Base-by-base conservation (phyloP, 106 monocot species). In the Dioscorea alata region DNA sequence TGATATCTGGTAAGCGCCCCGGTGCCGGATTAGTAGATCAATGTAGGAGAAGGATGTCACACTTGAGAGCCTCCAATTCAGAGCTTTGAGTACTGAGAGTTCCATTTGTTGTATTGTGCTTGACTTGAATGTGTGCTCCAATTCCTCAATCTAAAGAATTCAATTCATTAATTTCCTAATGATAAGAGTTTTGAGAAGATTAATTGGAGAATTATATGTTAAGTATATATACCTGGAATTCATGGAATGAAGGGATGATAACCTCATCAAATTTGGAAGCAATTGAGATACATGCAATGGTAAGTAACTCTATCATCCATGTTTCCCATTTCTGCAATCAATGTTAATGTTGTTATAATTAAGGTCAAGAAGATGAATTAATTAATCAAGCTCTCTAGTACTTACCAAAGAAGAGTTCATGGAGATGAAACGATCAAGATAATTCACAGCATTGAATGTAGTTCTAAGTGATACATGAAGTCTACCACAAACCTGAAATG, bases 231-330 rank as follows among this genome's bases (percentile, higher is more conserved):
- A 28, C 83, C 78, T 84, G 90, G 42, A 79, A 81, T 50, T 85
- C 80, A 57, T 85, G 75, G 22, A 94, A 68, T 0, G 76, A 78
- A 20, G 82, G 82, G 48, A 83, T 23, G 58, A 10, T 6, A 33
- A 85, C 85, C 50, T 90, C 90, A 25, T 83, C 84, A n/a, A 85
- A 61, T 64, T 94, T 94, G 20, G 86, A 80, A 48, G 94, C 86
- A 65, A 90, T 78, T 4, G 87, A 87, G 0, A 90, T 50, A 52
- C 94, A 94, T 0, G 90, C 79, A 19, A 94, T 52, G 1, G 83
- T 81, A n/a, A 83, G 59, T 74, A 94, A 20, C 20, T 94, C 94
- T 59, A 81, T 74, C 87, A 90, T 90, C 94, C 94, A 94, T 19
- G 6, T 59, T 25, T 90, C 83, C 94, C 94, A 94, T 18, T 81